Evolutionary conservation across 306 rosid species (phyloP).

Genomic region (Canavalia gladiata): DNA sequence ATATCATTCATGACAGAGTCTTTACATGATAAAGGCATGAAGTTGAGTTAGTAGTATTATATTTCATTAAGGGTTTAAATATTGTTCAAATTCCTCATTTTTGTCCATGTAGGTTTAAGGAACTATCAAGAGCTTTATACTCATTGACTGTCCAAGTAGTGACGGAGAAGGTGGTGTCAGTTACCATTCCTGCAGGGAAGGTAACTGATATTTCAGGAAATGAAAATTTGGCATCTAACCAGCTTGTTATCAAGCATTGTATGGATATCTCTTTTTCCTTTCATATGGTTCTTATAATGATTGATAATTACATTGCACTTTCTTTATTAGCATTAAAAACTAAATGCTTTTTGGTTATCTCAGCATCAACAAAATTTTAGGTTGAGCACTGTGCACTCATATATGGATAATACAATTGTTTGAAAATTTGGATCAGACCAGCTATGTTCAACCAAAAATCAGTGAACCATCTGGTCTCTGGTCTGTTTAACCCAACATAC

Average conservation of each 20-base stretch:
- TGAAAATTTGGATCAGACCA: not conserved
- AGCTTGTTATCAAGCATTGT: slow-evolving; percentile 68
- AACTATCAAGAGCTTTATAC: slow-evolving; percentile 75
- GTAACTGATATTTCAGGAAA: slow-evolving; percentile 78
- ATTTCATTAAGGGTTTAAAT: slow-evolving; percentile 26
- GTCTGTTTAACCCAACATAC: not conserved
- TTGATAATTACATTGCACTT: slow-evolving; percentile 1
- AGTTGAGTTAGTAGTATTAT: not conserved
- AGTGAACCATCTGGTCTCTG: not conserved
- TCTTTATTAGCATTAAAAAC: slow-evolving; percentile 21
- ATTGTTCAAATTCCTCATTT: not conserved
- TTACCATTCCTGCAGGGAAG: slow-evolving; percentile 68
- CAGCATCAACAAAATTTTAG: not conserved
- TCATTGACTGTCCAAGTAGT: slow-evolving; percentile 59
- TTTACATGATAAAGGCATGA: not conserved
- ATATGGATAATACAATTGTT: not conserved
- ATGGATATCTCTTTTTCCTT: slow-evolving; percentile 49
- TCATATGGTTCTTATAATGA: not conserved
- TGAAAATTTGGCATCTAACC: slow-evolving; percentile 73
- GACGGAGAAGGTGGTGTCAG: slow-evolving; percentile 56
- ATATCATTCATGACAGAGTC: not conserved
- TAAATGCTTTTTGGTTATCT: slow-evolving; percentile 11
- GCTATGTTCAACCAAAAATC: not conserved
- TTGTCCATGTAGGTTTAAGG: slow-evolving; percentile 59
- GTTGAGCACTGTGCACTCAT: not conserved